Evolutionary conservation across 225 moss, liverwort and hornwort species (phyloP).

Genomic region (Thuidium tamariscinum): DNA sequence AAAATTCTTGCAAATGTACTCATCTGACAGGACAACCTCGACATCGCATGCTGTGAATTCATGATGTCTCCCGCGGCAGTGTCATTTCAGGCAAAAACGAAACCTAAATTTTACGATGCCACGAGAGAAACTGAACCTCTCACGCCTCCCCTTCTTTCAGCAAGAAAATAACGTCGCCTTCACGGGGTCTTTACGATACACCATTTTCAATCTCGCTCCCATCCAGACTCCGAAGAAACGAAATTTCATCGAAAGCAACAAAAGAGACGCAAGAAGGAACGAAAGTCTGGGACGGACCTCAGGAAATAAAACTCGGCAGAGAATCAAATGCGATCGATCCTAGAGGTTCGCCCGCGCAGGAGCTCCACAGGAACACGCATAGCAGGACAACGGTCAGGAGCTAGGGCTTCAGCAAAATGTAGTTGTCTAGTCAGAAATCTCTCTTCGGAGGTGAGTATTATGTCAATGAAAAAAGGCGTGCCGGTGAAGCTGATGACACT

Average conservation of each 20-base stretch:
- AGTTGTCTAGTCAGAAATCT: background rate
- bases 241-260: background rate
- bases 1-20: background rate
- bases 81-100: background rate
- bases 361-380: background rate
- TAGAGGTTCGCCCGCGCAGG: background rate
- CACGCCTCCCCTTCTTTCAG: background rate
- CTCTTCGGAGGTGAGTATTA: background rate
- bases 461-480: background rate
- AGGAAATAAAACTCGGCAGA: background rate
- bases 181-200: background rate
- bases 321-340: background rate
- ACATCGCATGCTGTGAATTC: background rate
- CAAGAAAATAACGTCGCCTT: background rate
- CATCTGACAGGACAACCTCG: background rate
- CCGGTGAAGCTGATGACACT: background rate
- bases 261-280: background rate
- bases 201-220: background rate
- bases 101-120: background rate
- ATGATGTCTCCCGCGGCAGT: background rate
- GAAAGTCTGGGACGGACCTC: background rate
- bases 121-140: background rate
- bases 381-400: background rate
- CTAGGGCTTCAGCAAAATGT: background rate
- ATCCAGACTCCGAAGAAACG: background rate